Base-by-base conservation (phyloP, 83 land plant species). In the Isoetes engelmannii region DNA sequence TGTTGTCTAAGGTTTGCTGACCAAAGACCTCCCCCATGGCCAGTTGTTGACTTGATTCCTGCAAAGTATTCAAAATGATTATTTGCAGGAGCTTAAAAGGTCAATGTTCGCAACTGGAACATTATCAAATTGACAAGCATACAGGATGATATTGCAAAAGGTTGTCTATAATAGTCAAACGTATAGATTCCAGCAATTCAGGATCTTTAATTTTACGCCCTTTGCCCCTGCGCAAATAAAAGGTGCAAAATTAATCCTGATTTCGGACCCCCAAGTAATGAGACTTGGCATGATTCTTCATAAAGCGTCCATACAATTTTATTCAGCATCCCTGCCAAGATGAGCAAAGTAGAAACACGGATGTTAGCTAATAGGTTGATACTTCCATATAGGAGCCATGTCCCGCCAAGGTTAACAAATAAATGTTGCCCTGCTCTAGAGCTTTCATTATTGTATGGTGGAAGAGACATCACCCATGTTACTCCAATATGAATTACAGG, bases 101-200 rank as follows among this genome's bases (percentile, higher is more conserved):
- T 28, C 37, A 28, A 28, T 28, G 37, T 28, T 28, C 18, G 8
- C 8, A 59, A 8, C 18, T 7, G 3, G 18, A 59, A 59, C 12
- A 7, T 18, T 12, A 12, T 7, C 28, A 18, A 19, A 59, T 18
- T 12, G 28, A 18, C 10, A 64, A 64, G 15, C 67, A 44, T 64
- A 64, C 67, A 0, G 67, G 67, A 44, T 64, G 67, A 44, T 64
- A 64, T 44, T 64, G 18, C 67, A 64, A 44, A 44, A 64, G 67
- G 47, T 64, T 64, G 67, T 64, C 47, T 13, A 64, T 64, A 64
- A 64, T 64, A 12, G 67, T 64, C 47, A 64, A 17, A 12, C 67
- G 47, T 9, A 64, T 64, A 47, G 67, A 41, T 47, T 64, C 67
- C 47, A 64, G 47, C 47, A 64, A 47, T 47, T 64, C 67, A 7